Evolutionary conservation across 257 asterid genomes (phyloP).

Genomic region (Primulina eburnea): DNA sequence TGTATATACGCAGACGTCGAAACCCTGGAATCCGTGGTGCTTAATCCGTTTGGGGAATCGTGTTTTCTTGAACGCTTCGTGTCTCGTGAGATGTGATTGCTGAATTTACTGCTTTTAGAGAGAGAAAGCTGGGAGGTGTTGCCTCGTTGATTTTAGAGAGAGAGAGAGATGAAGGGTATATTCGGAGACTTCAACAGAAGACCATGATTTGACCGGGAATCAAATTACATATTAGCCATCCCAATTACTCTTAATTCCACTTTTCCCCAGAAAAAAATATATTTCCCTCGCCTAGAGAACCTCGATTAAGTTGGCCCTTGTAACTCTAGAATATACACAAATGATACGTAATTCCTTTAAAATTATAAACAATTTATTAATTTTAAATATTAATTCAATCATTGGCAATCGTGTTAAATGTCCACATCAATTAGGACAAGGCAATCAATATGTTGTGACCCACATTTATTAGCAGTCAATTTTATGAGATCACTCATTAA

Average conservation of each 20-base stretch:
- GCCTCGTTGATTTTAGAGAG: slow-evolving; percentile 23
- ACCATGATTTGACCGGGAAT: background rate
- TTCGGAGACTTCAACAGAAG: background rate
- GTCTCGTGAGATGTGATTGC: slow-evolving; percentile 22
- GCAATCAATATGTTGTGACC: no score
- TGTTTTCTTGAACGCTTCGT: slow-evolving; percentile 25
- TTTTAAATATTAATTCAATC: no score
- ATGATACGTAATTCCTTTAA: no score
- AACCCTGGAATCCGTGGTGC: slow-evolving; percentile 37
- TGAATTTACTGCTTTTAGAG: slow-evolving; percentile 27
- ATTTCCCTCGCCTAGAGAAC: no score
- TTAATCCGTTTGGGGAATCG: slow-evolving; percentile 4
- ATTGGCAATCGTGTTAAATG: no score
- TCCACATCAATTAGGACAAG: no score
- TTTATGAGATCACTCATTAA: no score
- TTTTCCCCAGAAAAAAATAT: no score
- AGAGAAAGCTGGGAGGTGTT: slow-evolving; percentile 23
- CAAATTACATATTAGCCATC: background rate
- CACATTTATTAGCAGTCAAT: no score
- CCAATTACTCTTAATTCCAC: background rate
- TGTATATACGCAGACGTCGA: slow-evolving; percentile 21
- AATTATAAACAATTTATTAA: no score
- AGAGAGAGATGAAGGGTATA: slow-evolving; percentile 12
- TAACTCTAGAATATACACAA: no score
- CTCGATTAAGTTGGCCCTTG: no score